phyloP scores from a whole-genome alignment of 129 eudicot species.

The Flaveria sonorensis region DNA sequence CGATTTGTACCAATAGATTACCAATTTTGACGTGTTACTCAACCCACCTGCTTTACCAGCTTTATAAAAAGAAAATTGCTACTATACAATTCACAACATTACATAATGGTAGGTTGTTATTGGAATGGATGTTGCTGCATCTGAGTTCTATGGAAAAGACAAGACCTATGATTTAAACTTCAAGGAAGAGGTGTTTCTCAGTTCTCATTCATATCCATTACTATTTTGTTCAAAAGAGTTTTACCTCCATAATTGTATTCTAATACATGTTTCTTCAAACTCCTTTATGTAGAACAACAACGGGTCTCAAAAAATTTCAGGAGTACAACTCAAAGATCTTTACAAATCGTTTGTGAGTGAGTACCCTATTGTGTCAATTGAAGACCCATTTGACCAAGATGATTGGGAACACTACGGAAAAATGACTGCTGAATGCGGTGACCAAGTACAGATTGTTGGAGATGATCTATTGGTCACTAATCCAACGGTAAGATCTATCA shows the following conservation, averaged over 20 bases:
- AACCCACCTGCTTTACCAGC: neutral
- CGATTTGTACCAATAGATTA: neutral
- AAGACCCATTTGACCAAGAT: constrained; percentile 98
- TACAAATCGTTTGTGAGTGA: constrained; percentile 82
- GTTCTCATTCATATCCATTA: neutral
- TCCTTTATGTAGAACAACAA: constrained; percentile 62
- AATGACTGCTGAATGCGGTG: constrained; percentile 76
- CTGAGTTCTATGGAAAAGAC: constrained; percentile 88
- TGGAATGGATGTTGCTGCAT: constrained; percentile 99
- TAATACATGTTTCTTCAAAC: neutral
- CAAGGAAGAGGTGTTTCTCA: constrained; percentile 71
- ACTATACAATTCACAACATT: neutral
- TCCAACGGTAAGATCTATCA: constrained; percentile 64
- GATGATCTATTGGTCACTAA: constrained; percentile 98
- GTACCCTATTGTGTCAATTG: constrained; percentile 95
- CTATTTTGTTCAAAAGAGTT: neutral
- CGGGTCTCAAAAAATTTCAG: constrained; percentile 81
- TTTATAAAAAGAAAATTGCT: neutral
- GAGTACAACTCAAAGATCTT: constrained; percentile 89
- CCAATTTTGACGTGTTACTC: neutral
- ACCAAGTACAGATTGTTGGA: constrained; percentile 94
- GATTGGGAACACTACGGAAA: constrained; percentile 92
- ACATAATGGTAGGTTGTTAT: constrained; percentile 67
- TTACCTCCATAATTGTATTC: constrained; percentile 3
- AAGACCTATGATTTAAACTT: constrained; percentile 91